These are phyloP conservation scores for Saccharomycopsis selenospora DNA, from an alignment of 805 yeast species.

Conservation along the genomic window DNA sequence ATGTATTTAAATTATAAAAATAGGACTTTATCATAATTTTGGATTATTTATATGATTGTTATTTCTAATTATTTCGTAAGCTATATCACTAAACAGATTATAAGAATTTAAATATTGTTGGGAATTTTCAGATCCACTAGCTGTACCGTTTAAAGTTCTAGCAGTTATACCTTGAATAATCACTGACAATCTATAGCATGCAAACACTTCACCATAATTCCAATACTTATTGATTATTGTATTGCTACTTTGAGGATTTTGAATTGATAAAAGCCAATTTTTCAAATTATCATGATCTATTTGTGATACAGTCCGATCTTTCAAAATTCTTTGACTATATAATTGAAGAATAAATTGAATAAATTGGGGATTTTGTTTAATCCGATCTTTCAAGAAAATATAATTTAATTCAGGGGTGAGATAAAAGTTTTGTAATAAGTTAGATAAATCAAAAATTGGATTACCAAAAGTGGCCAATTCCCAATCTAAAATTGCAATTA, in stretches of 20 bases:
- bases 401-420: constrained; percentile 35
- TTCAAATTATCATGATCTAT: constrained; percentile 13
- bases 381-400: constrained; percentile 25
- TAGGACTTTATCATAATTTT: too few relatives aligned
- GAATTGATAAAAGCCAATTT: constrained; percentile 20
- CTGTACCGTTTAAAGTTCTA: constrained; percentile 10
- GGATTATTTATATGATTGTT: too few relatives aligned
- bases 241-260: constrained; percentile 26
- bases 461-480: constrained; percentile 60
- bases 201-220: constrained; percentile 50
- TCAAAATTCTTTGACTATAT: constrained; percentile 20
- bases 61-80: constrained; percentile 4
- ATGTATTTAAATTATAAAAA: too few relatives aligned
- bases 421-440: constrained; percentile 47
- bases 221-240: constrained; percentile 28
- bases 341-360: constrained; percentile 21
- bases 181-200: constrained; percentile 46
- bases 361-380: constrained; percentile 17
- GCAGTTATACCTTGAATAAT: constrained; percentile 49
- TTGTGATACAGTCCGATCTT: constrained; percentile 25
- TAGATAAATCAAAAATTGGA: constrained; percentile 55
- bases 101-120: constrained; percentile 1
- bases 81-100: constrained; percentile 6
- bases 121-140: constrained; percentile 10
- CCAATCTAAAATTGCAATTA: constrained; percentile 58